phyloP scores from a whole-genome alignment of 495 filamentous ascomycete genomes.

The Monascus purpureus region DNA sequence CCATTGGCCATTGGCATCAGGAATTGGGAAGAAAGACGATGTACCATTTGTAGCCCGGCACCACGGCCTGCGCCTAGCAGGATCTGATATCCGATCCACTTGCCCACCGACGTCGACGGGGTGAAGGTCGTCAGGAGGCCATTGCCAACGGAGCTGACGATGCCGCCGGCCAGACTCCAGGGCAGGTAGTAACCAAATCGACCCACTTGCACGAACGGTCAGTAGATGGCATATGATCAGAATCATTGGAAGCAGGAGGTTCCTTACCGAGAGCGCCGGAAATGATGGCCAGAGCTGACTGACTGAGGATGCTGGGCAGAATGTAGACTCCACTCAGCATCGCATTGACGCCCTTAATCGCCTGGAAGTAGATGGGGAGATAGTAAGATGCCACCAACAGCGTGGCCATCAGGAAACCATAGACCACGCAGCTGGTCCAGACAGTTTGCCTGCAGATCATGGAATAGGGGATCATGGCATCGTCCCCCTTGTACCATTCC shows the following conservation, averaged over 20 bases:
- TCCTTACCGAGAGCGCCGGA: conserved; percentile 27
- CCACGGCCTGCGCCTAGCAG: conserved; percentile 39
- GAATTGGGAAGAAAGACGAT: neutral
- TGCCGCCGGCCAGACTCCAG: conserved; percentile 17
- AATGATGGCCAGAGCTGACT: conserved; percentile 31
- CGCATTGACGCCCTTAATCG: conserved; percentile 13
- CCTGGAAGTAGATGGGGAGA: conserved; percentile 30
- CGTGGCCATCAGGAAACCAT: conserved; percentile 9
- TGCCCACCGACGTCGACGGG: conserved; percentile 24
- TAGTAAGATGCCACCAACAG: conserved; percentile 13
- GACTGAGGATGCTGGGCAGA: conserved; percentile 33
- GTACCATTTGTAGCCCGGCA: conserved; percentile 29
- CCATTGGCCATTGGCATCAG: neutral
- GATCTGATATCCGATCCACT: conserved; percentile 44
- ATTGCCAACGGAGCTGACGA: conserved; percentile 21
- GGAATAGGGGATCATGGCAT: conserved; percentile 35
- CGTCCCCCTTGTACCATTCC: conserved; percentile 32
- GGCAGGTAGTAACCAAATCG: conserved; percentile 39
- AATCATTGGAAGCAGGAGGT: neutral
- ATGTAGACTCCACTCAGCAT: conserved; percentile 24
- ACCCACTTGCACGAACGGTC: conserved; percentile 10
- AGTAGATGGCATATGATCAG: neutral
- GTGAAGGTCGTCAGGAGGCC: conserved; percentile 37
- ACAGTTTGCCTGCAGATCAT: conserved; percentile 19
- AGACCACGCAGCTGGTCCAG: conserved; percentile 16